Percentiles rank a stretch among this genome's conserved stretches.
Evolutionary conservation across 441 rosid species (phyloP).

Genomic region (Arabidopsis hybrid): DNA sequence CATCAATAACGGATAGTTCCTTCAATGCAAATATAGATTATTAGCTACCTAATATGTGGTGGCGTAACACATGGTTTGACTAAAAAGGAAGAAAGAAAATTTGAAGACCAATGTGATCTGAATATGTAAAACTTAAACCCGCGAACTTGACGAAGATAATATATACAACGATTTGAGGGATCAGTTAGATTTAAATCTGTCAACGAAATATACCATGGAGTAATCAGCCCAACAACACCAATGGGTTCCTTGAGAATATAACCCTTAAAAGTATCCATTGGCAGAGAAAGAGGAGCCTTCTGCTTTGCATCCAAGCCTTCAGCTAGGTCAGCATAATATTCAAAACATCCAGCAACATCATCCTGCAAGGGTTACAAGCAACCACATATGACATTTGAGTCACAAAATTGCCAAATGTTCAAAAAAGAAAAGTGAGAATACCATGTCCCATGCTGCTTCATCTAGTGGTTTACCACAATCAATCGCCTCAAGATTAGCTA

Average conservation of each 20-base stretch:
- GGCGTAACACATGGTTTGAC: not conserved
- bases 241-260: constrained; percentile 86
- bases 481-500: constrained; percentile 88
- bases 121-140: not conserved
- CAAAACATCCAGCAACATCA: constrained; percentile 96
- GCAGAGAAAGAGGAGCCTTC: constrained; percentile 86
- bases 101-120: constrained; percentile 16
- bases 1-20: constrained; percentile 98
- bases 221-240: constrained; percentile 97
- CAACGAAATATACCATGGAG: constrained; percentile 77
- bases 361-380: constrained; percentile 63
- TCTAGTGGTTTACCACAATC: constrained; percentile 94
- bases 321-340: constrained; percentile 94
- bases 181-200: constrained; percentile 5
- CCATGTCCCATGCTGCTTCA: constrained; percentile 96
- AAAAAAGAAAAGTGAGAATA: constrained; percentile 46
- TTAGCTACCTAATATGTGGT: constrained; percentile 32
- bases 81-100: not conserved
- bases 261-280: constrained; percentile 79
- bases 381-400: constrained; percentile 25
- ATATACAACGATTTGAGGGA: constrained; percentile 17
- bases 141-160: constrained; percentile 6
- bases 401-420: constrained; percentile 2
- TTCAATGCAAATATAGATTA: constrained; percentile 46
- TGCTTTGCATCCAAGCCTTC: constrained; percentile 95